Conservation (phyloP, 768 basidiomycete species). For the Ephemerocybe angulata region DNA sequence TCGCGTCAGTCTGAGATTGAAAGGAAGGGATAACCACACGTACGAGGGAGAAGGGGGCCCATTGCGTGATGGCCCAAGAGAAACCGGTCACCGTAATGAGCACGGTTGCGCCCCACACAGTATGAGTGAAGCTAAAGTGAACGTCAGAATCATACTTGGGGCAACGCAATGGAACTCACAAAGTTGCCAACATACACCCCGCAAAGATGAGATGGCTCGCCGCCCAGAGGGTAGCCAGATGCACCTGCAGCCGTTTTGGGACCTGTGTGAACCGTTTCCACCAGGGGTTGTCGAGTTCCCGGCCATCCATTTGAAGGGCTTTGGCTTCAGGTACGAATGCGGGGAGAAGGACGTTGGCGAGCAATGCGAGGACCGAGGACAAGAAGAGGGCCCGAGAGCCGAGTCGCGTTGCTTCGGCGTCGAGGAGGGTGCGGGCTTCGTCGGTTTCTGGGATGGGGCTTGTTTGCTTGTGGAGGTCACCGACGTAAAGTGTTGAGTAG, state of each 20-base stretch:
- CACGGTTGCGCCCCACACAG: constrained; percentile 65
- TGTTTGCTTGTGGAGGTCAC: constrained; percentile 72
- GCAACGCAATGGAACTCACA: constrained; percentile 48
- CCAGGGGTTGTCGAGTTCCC: constrained; percentile 1
- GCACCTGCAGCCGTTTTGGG: constrained; percentile 48
- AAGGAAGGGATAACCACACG: constrained; percentile 18
- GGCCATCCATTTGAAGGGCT: not conserved
- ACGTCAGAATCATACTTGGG: not conserved
- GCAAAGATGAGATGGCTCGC: constrained; percentile 72
- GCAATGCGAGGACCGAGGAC: constrained; percentile 65
- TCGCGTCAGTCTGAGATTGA: not conserved
- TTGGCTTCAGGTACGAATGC: constrained; percentile 46
- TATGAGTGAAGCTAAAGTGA: constrained; percentile 59
- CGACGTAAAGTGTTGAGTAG: constrained; percentile 84
- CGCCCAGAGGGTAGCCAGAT: constrained; percentile 75
- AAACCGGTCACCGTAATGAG: constrained; percentile 81
- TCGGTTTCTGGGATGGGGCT: constrained; percentile 25
- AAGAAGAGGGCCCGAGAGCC: constrained; percentile 83
- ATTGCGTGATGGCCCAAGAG: constrained; percentile 89
- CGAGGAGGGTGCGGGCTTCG: constrained; percentile 33
- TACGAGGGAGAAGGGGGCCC: constrained; percentile 91
- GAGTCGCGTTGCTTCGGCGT: constrained; percentile 72
- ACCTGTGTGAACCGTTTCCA: constrained; percentile 25
- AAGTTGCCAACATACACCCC: constrained; percentile 73
- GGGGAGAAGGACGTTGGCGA: constrained; percentile 68